These are phyloP conservation scores for Xylariomycetidae sp. DNA, from an alignment of 2,329 filamentous ascomycete species.

Conservation along the genomic window DNA sequence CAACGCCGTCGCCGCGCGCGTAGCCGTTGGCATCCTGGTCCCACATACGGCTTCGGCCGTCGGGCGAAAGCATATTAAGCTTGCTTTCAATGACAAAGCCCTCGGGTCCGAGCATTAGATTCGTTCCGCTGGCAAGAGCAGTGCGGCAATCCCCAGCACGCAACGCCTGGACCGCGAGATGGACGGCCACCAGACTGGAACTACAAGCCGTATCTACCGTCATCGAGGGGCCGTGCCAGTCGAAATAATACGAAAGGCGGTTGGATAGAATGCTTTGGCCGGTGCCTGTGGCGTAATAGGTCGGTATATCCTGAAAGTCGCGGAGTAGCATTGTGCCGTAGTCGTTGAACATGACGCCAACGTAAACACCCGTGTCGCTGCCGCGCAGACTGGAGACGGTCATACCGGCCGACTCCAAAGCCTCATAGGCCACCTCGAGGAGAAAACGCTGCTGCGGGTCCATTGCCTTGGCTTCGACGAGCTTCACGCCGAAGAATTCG, in stretches of 20 bases:
- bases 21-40: conserved; percentile 11
- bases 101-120: conserved; percentile 5
- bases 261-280: conserved; percentile 7
- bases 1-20: conserved; percentile 13
- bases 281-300: conserved; percentile 4
- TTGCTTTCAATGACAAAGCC: conserved; percentile 1
- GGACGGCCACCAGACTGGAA: conserved; percentile 5
- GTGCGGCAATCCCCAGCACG: conserved; percentile 3
- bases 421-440: conserved; percentile 8
- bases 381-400: conserved; percentile 4
- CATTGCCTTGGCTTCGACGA: conserved; percentile 6
- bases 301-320: conserved; percentile 5
- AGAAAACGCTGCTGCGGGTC: conserved; percentile 11
- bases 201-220: conserved; percentile 9
- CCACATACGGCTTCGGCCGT: conserved; percentile 10
- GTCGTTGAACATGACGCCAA: conserved; percentile 9
- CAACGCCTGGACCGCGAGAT: conserved; percentile 7
- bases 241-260: conserved; percentile 5
- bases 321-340: neutral
- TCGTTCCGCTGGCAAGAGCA: conserved; percentile 5
- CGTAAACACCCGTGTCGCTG: conserved; percentile 6
- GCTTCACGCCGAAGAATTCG: conserved; percentile 7
- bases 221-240: conserved; percentile 7
- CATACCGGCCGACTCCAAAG: conserved; percentile 1
- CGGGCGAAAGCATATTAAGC: conserved; percentile 10